Evolutionary conservation across 208 protist species (phyloP).

Genomic region (Trypanosoma grayi): DNA sequence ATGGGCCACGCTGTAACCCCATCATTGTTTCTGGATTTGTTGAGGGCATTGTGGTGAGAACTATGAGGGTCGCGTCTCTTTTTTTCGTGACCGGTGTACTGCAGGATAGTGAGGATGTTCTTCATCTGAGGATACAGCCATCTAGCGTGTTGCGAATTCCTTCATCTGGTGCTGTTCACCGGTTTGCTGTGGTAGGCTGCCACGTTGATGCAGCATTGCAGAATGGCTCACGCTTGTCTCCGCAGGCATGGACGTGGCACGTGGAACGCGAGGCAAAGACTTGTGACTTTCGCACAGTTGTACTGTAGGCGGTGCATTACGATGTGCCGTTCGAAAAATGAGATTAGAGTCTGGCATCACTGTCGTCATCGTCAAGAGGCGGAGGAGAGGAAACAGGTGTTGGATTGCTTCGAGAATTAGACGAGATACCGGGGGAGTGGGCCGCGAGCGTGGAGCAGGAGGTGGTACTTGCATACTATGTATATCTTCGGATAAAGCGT

Average conservation of each 20-base stretch:
- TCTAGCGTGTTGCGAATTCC: background rate
- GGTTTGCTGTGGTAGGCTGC: constrained; percentile 20
- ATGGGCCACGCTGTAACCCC: background rate
- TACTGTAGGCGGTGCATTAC: constrained; percentile 1
- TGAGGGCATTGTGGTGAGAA: constrained; percentile 3
- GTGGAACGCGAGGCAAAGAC: background rate
- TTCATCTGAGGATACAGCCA: constrained; percentile 5
- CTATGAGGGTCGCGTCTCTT: constrained; percentile 15
- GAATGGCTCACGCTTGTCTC: constrained; percentile 1
- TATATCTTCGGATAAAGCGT: constrained; percentile 12
- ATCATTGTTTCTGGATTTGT: constrained; percentile 23
- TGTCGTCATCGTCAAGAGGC: background rate
- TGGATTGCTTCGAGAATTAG: constrained; percentile 4
- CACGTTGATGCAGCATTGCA: background rate
- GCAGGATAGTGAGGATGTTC: background rate
- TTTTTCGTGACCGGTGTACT: constrained; percentile 20
- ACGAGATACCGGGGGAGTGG: background rate
- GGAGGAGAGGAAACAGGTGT: background rate
- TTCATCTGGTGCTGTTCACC: background rate
- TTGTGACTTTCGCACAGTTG: constrained; percentile 1
- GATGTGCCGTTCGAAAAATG: background rate
- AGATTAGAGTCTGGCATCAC: background rate
- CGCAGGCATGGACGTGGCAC: constrained; percentile 12
- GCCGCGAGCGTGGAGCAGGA: background rate
- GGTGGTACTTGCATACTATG: background rate